phyloP scores from a whole-genome alignment of 495 filamentous ascomycete species.

The Penicillium canescens region DNA sequence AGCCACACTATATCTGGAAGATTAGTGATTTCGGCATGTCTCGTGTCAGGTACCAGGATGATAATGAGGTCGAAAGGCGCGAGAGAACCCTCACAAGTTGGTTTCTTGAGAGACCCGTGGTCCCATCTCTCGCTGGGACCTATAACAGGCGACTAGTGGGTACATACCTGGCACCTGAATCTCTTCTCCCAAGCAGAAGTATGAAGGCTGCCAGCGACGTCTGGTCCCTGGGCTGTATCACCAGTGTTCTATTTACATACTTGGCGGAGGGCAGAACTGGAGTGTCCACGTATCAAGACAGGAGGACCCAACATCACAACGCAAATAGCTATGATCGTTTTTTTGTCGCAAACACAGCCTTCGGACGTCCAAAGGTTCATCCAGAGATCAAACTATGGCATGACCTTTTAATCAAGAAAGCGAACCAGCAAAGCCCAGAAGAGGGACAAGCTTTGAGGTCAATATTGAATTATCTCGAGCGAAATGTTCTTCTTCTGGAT shows the following conservation, averaged over 20 bases:
- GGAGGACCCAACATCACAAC: slow-evolving; percentile 10
- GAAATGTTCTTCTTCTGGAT: slow-evolving; percentile 1
- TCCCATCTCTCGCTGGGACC: slow-evolving; percentile 14
- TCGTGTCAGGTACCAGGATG: slow-evolving; percentile 24
- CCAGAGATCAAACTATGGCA: slow-evolving; percentile 28
- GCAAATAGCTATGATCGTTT: slow-evolving; percentile 29
- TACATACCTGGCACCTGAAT: slow-evolving; percentile 36
- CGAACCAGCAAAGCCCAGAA: slow-evolving; percentile 10
- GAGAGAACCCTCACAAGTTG: slow-evolving; percentile 10
- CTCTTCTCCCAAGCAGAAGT: slow-evolving; percentile 11
- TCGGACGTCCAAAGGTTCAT: slow-evolving; percentile 15
- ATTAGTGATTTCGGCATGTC: slow-evolving; percentile 43
- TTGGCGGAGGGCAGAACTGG: slow-evolving; percentile 28
- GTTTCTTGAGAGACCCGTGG: background rate
- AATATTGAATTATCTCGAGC: slow-evolving; percentile 2
- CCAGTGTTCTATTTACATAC: slow-evolving; percentile 36
- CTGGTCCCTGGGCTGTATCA: slow-evolving; percentile 37
- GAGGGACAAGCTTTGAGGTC: slow-evolving; percentile 20
- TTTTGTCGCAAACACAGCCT: slow-evolving; percentile 18
- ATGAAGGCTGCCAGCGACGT: slow-evolving; percentile 36
- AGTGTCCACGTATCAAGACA: slow-evolving; percentile 24
- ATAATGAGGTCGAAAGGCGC: slow-evolving; percentile 11
- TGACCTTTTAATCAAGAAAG: slow-evolving; percentile 19
- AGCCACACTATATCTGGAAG: slow-evolving; percentile 29
- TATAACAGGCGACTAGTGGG: slow-evolving; percentile 17